phyloP scores from a whole-genome alignment of 1,284 basidiomycete genomes.

The Ustilago vetiveriae region DNA sequence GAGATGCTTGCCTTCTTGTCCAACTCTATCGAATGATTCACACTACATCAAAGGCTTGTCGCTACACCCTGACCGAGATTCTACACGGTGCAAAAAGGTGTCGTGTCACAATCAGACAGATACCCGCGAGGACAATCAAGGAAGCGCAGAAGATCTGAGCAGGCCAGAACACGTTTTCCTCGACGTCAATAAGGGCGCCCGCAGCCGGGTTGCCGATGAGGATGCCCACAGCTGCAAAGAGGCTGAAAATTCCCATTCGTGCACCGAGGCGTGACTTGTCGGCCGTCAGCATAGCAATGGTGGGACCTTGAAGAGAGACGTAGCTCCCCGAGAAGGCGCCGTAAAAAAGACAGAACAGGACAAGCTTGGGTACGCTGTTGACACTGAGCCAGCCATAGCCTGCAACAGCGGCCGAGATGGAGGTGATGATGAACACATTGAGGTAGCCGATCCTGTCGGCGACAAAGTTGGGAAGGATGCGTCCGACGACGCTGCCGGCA shows the following conservation, averaged over 20 bases:
- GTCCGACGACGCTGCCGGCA: conserved; percentile 48
- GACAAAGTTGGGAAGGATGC: conserved; percentile 60
- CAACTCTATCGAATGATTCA: no score
- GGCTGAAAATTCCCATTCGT: conserved; percentile 13
- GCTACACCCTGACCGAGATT: no score
- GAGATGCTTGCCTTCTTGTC: no score
- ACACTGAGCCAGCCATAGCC: conserved; percentile 23
- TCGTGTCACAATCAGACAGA: background rate
- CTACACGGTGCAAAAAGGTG: background rate
- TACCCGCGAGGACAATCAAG: background rate
- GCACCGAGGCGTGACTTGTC: conserved; percentile 3
- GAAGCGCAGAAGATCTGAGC: conserved; percentile 21
- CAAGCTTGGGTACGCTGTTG: conserved; percentile 4
- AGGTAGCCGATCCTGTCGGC: conserved; percentile 60
- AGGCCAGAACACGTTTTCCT: conserved; percentile 6
- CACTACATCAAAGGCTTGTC: no score
- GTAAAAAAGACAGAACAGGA: conserved; percentile 28
- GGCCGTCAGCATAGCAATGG: background rate
- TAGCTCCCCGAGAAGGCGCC: conserved; percentile 29
- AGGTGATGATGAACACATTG: conserved; percentile 62
- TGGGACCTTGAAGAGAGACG: conserved; percentile 26
- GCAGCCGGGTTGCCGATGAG: conserved; percentile 45
- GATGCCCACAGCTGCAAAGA: conserved; percentile 23
- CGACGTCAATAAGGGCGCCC: conserved; percentile 23
- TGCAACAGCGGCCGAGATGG: conserved; percentile 43